Evolutionary conservation across 2,329 filamentous ascomycete species (phyloP).

Genomic region (Calonectria naviculata): DNA sequence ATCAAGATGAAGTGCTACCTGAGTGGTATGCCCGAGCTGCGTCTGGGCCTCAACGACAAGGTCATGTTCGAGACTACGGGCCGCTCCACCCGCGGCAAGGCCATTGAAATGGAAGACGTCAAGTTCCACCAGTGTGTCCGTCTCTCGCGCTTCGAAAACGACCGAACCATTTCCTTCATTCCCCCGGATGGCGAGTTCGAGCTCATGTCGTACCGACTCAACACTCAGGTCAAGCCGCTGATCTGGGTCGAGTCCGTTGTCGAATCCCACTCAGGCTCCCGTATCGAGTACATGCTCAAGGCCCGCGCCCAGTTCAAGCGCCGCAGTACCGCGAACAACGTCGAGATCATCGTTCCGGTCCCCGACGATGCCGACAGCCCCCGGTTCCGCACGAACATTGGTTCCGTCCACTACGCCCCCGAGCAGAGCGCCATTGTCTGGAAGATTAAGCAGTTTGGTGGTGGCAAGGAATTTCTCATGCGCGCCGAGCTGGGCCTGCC

Average conservation of each 20-base stretch:
- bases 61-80: slow-evolving; percentile 99
- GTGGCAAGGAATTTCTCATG: slow-evolving; percentile 99
- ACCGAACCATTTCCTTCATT: slow-evolving; percentile 98
- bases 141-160: slow-evolving; percentile 96
- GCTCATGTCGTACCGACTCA: slow-evolving; percentile 98
- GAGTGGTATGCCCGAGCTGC: slow-evolving; percentile 96
- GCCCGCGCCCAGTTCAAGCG: slow-evolving; percentile 98
- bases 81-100: slow-evolving; percentile 91
- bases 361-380: slow-evolving; percentile 97
- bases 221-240: slow-evolving; percentile 97
- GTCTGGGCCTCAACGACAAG: slow-evolving; percentile 96
- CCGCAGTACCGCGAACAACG: slow-evolving; percentile 96
- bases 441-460: slow-evolving; percentile 99
- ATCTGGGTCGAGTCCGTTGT: slow-evolving; percentile 99
- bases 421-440: slow-evolving; percentile 98
- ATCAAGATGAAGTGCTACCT: slow-evolving; percentile 99
- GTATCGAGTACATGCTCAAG: slow-evolving; percentile 99
- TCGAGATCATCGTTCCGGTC: slow-evolving; percentile 96
- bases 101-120: slow-evolving; percentile 99
- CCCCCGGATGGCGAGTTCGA: slow-evolving; percentile 99
- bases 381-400: slow-evolving; percentile 96
- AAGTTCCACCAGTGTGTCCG: slow-evolving; percentile 99
- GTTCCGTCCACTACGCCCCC: slow-evolving; percentile 95
- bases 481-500: slow-evolving; percentile 94
- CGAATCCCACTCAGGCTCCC: slow-evolving; percentile 92